A percentile compares a stretch with the other conserved stretches of the same genome.
Evolutionary conservation across 2,329 filamentous ascomycete genomes (phyloP).

Genomic region (Stenocarpella maydis): DNA sequence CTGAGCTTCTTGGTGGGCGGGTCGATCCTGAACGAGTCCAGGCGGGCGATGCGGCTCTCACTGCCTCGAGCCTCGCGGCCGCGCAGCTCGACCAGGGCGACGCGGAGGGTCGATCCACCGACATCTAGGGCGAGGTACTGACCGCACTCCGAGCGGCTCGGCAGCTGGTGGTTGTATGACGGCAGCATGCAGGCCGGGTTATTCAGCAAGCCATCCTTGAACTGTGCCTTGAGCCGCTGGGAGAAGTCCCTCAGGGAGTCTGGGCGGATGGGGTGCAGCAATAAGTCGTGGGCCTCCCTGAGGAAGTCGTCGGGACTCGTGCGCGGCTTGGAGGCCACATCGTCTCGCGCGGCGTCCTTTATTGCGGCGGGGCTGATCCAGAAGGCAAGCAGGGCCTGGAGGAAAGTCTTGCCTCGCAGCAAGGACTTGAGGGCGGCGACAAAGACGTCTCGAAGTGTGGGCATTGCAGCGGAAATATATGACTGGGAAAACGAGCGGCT

Average conservation of each 20-base stretch:
- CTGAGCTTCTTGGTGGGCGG: slow-evolving; percentile 62
- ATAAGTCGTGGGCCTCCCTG: slow-evolving; percentile 60
- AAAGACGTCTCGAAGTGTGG: slow-evolving; percentile 62
- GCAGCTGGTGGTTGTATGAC: slow-evolving; percentile 71
- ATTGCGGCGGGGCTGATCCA: slow-evolving; percentile 56
- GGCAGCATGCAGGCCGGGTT: slow-evolving; percentile 70
- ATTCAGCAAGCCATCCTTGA: slow-evolving; percentile 58
- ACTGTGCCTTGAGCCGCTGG: slow-evolving; percentile 61
- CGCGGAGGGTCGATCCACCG: slow-evolving; percentile 73
- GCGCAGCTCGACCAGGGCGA: slow-evolving; percentile 68
- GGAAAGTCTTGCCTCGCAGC: slow-evolving; percentile 65
- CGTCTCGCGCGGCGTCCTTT: slow-evolving; percentile 39
- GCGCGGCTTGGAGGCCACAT: slow-evolving; percentile 35
- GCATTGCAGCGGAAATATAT: slow-evolving; percentile 58
- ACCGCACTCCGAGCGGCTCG: slow-evolving; percentile 66
- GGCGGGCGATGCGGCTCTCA: slow-evolving; percentile 61
- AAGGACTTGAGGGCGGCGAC: slow-evolving; percentile 65
- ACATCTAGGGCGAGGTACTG: slow-evolving; percentile 71
- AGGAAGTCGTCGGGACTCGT: slow-evolving; percentile 61
- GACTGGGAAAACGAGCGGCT: slow-evolving; percentile 57
- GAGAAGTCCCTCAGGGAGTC: slow-evolving; percentile 57
- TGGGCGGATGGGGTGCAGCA: slow-evolving; percentile 58
- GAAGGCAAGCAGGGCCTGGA: slow-evolving; percentile 64
- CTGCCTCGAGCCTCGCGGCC: slow-evolving; percentile 51
- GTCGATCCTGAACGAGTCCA: slow-evolving; percentile 64